These are phyloP conservation scores for Trapa incisa DNA, from an alignment of 345 rosid genomes.

Conservation along the genomic window DNA sequence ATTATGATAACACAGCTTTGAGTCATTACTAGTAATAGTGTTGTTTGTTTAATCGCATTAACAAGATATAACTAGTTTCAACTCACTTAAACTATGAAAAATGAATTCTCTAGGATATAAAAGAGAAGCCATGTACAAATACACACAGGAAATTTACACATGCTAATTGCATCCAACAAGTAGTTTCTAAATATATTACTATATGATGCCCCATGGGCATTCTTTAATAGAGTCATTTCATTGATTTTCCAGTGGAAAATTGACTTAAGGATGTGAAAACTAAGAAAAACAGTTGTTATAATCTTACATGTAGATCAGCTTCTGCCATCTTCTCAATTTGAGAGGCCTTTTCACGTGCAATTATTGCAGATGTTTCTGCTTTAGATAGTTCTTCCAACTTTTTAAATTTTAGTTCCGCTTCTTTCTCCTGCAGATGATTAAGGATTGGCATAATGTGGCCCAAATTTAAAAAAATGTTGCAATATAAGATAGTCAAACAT, in stretches of 20 bases:
- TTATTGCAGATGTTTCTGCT: conserved; percentile 64
- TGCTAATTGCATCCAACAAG: background rate
- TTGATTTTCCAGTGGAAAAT: background rate
- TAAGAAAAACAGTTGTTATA: background rate
- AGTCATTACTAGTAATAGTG: background rate
- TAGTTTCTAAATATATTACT: background rate
- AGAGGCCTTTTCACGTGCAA: conserved; percentile 71
- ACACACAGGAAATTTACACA: background rate
- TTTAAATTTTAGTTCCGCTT: conserved; percentile 44
- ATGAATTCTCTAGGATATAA: conserved; percentile 1
- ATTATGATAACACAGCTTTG: background rate
- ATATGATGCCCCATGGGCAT: background rate
- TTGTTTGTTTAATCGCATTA: background rate
- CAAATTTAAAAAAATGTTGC: background rate
- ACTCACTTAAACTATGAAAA: background rate
- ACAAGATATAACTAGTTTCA: background rate
- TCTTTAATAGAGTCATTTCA: background rate
- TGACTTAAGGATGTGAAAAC: background rate
- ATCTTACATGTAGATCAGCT: conserved; percentile 71
- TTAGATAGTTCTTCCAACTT: conserved; percentile 58
- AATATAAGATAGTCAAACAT: background rate
- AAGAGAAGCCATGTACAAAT: background rate
- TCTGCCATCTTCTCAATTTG: conserved; percentile 80
- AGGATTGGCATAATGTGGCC: background rate
- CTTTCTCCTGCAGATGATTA: conserved; percentile 49